Evolutionary conservation across 2,329 filamentous ascomycete genomes (phyloP).

Genomic region (Monilinia fructigena): DNA sequence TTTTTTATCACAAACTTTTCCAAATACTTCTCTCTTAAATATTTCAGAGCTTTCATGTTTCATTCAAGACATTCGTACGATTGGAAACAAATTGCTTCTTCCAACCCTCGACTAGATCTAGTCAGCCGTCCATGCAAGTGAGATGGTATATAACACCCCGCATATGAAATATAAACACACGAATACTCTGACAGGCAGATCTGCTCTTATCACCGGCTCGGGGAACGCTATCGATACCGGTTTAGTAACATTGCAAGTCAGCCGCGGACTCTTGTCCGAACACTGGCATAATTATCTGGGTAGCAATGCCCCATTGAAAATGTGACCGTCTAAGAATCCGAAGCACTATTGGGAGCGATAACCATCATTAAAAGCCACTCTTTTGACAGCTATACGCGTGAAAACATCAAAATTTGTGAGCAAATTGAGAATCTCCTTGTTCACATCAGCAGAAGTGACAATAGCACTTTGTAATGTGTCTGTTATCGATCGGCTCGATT

Average conservation of each 20-base stretch:
- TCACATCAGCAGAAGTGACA: neutral
- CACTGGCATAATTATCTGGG: neutral
- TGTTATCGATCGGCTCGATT: neutral
- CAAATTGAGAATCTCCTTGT: neutral
- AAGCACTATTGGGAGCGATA: neutral
- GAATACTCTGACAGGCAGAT: neutral
- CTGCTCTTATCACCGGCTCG: neutral
- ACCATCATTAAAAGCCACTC: neutral
- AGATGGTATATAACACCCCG: conserved; percentile 13
- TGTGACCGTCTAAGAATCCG: neutral
- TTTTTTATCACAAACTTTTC: no score
- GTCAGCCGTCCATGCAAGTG: conserved; percentile 21
- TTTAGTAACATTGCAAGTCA: neutral
- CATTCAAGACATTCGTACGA: neutral
- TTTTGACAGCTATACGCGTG: neutral
- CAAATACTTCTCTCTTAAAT: no score
- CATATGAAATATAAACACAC: neutral
- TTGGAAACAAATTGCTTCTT: neutral
- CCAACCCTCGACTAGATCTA: neutral
- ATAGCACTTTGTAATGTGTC: neutral
- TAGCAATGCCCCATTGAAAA: neutral
- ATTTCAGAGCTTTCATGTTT: neutral
- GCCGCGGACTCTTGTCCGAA: neutral
- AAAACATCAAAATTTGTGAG: neutral
- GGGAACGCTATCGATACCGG: neutral